Evolutionary conservation across 192 early-diverging fungal genomes (phyloP).

Genomic region (Rhizophlyctis rosea): DNA sequence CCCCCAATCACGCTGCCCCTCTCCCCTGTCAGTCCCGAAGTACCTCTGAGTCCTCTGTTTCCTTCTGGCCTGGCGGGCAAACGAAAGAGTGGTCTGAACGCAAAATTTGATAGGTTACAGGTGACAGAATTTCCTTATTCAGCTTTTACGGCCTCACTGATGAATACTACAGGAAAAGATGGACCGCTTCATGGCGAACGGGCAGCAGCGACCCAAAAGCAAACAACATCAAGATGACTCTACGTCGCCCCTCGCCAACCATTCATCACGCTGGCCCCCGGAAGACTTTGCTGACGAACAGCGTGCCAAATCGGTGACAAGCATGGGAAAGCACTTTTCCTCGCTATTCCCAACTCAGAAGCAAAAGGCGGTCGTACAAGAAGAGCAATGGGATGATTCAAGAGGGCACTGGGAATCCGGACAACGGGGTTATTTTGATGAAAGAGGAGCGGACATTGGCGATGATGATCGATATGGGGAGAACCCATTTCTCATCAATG

Average conservation of each 20-base stretch:
- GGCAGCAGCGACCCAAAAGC: background rate
- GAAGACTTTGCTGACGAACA: background rate
- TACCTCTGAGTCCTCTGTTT: no score
- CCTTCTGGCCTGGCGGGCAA: background rate
- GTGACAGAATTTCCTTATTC: background rate
- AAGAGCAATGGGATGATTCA: background rate
- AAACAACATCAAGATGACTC: background rate
- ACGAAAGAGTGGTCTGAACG: background rate
- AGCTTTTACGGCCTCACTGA: background rate
- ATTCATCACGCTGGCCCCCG: background rate
- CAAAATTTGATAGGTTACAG: background rate
- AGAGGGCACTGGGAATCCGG: background rate
- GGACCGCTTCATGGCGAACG: background rate
- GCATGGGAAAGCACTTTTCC: background rate
- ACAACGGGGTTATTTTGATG: background rate
- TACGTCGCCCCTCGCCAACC: background rate
- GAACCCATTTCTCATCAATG: background rate
- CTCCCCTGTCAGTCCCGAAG: no score
- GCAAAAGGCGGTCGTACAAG: background rate
- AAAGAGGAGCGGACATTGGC: no score
- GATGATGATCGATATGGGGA: background rate
- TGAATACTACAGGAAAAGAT: background rate
- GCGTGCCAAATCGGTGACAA: background rate
- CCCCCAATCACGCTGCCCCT: no score
- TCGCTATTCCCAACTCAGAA: background rate